These are phyloP conservation scores for Azolla pinnata DNA, from an alignment of 75 land plant species.

Conservation along the genomic window DNA sequence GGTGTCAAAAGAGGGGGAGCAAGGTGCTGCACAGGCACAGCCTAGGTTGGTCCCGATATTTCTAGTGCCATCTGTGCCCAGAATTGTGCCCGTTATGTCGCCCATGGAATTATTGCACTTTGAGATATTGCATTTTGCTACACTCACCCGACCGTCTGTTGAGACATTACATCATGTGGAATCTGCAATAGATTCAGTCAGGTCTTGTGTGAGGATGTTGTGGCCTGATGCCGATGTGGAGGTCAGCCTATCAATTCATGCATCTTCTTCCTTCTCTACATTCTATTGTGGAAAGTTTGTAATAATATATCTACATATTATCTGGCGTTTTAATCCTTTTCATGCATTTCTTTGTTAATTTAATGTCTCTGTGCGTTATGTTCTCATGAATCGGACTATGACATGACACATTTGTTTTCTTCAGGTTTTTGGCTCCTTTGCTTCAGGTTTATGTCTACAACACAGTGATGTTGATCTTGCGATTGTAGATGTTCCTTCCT, in stretches of 20 bases:
- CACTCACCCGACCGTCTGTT: constrained; percentile 23
- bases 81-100: too few species aligned
- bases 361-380: neutral
- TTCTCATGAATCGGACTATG: neutral
- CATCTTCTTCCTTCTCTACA: neutral
- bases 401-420: neutral
- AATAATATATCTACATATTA: too few species aligned
- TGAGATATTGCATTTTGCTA: constrained; percentile 32
- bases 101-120: constrained; percentile 24
- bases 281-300: neutral
- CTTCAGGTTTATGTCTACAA: constrained; percentile 34
- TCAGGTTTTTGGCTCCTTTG: neutral
- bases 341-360: neutral
- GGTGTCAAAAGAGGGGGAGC: neutral
- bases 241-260: constrained; percentile 9
- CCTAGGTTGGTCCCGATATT: too few species aligned
- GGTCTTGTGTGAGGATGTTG: constrained; percentile 20
- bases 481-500: constrained; percentile 22
- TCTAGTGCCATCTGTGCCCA: neutral
- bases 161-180: constrained; percentile 24
- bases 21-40: too few species aligned
- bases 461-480: constrained; percentile 45
- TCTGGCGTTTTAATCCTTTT: neutral
- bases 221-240: constrained; percentile 41
- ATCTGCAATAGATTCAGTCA: constrained; percentile 25